A percentile compares a stretch with the other conserved stretches of the same genome.
These are phyloP conservation scores for Oropetium thomaeum DNA, from an alignment of 176 grass and related monocot genomes.

Conservation along the genomic window DNA sequence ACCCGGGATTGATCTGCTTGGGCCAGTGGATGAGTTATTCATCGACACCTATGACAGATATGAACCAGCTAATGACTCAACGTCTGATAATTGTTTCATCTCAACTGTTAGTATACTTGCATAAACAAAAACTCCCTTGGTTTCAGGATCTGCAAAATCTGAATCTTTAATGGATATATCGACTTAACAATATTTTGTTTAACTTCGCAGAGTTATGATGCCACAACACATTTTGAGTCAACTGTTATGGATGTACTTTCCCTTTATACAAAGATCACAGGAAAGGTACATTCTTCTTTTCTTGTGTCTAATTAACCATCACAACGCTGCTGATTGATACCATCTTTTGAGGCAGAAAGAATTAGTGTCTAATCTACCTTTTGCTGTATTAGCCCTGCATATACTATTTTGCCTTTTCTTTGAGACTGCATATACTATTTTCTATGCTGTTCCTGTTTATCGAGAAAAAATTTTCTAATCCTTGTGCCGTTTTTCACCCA, in stretches of 20 bases:
- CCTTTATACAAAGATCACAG: constrained; percentile 77
- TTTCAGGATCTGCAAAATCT: not conserved
- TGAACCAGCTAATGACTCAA: constrained; percentile 66
- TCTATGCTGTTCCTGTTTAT: no score
- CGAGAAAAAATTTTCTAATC: no score
- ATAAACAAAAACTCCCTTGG: not conserved
- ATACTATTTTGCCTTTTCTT: no score
- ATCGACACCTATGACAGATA: constrained; percentile 81
- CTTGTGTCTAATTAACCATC: not conserved
- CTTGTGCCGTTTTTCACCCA: constrained; percentile 4
- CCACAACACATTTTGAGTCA: constrained; percentile 94
- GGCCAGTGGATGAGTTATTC: constrained; percentile 74
- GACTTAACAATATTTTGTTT: not conserved
- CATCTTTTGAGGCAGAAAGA: no score
- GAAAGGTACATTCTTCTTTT: constrained; percentile 65
- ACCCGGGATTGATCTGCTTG: constrained; percentile 80
- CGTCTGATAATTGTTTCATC: constrained; percentile 83
- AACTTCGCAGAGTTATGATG: constrained; percentile 77
- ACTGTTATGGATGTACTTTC: constrained; percentile 88
- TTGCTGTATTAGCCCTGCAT: not conserved
- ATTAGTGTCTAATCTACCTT: no score
- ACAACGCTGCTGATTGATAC: no score
- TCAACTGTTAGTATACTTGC: constrained; percentile 65
- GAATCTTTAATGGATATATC: not conserved
- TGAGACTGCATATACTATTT: no score